Conservation (phyloP, 345 rosid species). For the Citrus sinensis region DVS_A1.0 CM039162.1:26364501-26365000, state of each 20-base stretch:
- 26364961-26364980: background rate
- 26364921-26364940: background rate
- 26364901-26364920: background rate
- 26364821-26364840: conserved; percentile 66
- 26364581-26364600: background rate
- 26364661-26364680: conserved; percentile 62
- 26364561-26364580: background rate
- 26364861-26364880: conserved; percentile 71
- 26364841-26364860: conserved; percentile 86
- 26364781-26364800: conserved; percentile 18
- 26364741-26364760: background rate
- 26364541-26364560: background rate
- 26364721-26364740: background rate
- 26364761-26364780: background rate
- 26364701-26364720: conserved; percentile 77
- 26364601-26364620: background rate
- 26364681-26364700: conserved; percentile 70
- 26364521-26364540: background rate
- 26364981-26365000: background rate
- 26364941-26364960: background rate
- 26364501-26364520: background rate
- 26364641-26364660: conserved; percentile 73
- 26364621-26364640: conserved; percentile 62
- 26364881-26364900: background rate
- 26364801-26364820: conserved; percentile 80